phyloP scores from a whole-genome alignment of 306 rosid species.

The Acacia melanoxylon region DNA sequence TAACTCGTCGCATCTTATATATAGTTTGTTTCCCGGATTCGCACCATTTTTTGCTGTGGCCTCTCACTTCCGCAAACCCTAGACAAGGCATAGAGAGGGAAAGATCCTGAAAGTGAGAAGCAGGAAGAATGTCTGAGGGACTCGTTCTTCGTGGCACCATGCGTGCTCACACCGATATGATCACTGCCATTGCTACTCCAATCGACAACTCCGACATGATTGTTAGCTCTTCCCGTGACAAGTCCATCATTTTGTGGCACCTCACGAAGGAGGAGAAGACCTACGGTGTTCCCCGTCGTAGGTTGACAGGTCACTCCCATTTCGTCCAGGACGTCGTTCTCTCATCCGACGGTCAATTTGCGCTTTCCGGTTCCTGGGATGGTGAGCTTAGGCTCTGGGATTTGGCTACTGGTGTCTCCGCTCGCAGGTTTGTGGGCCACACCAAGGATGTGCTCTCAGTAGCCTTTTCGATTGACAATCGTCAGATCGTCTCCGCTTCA shows the following conservation, averaged over 20 bases:
- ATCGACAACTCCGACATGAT: conserved; percentile 94
- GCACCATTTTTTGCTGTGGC: not conserved
- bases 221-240: conserved; percentile 88
- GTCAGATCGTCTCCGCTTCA: conserved; percentile 97
- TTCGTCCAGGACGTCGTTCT: conserved; percentile 94
- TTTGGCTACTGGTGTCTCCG: conserved; percentile 69
- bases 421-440: conserved; percentile 92
- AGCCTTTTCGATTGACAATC: conserved; percentile 93
- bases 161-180: conserved; percentile 90
- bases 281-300: conserved; percentile 91
- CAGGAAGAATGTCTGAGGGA: conserved; percentile 53
- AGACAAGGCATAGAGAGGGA: not conserved
- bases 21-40: not conserved
- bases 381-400: conserved; percentile 99
- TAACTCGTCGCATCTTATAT: conserved; percentile 22
- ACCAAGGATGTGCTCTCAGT: conserved; percentile 93
- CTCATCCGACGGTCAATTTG: conserved; percentile 98
- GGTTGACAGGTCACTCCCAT: conserved; percentile 90
- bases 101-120: not conserved
- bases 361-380: conserved; percentile 98
- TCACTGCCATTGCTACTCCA: conserved; percentile 94
- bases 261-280: conserved; percentile 88
- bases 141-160: conserved; percentile 87
- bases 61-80: conserved; percentile 46
- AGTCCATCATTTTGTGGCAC: conserved; percentile 84